Evolutionary conservation across 2,329 filamentous ascomycete species (phyloP).

Genomic region (Fusarium sp.): DNA sequence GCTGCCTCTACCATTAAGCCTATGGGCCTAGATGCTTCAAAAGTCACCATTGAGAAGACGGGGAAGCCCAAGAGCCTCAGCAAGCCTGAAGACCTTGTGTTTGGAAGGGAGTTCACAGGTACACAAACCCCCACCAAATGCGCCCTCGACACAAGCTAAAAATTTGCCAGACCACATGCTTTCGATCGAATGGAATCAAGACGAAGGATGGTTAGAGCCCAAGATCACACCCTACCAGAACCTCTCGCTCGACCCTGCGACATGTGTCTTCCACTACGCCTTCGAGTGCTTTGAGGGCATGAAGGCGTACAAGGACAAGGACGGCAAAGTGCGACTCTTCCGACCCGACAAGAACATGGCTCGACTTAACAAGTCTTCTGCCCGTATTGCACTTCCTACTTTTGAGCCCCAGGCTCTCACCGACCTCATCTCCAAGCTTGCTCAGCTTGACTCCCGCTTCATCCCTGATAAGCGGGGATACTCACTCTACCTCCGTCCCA

Average conservation of each 20-base stretch:
- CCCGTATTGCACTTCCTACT: conserved; percentile 91
- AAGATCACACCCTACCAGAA: conserved; percentile 95
- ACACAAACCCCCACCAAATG: conserved; percentile 26
- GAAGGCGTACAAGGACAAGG: conserved; percentile 96
- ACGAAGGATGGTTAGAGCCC: conserved; percentile 84
- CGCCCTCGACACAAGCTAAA: conserved; percentile 16
- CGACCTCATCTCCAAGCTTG: conserved; percentile 83
- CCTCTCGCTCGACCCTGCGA: conserved; percentile 93
- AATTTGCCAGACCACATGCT: conserved; percentile 88
- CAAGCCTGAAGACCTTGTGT: conserved; percentile 85
- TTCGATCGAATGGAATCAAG: conserved; percentile 89
- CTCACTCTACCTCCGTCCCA: conserved; percentile 94
- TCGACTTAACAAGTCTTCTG: conserved; percentile 89
- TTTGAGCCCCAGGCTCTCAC: conserved; percentile 81
- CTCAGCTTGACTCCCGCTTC: conserved; percentile 85
- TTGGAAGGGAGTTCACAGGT: conserved; percentile 93
- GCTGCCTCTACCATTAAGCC: conserved; percentile 64
- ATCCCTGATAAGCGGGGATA: conserved; percentile 90
- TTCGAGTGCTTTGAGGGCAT: conserved; percentile 99
- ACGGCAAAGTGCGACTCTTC: conserved; percentile 86
- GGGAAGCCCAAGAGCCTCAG: conserved; percentile 77
- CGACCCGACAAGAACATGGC: conserved; percentile 96
- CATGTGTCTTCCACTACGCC: conserved; percentile 98
- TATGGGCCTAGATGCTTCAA: conserved; percentile 79
- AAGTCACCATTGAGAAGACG: conserved; percentile 80